A percentile compares a stretch with the other conserved stretches of the same genome.
Conservation (phyloP, 306 rosid genomes). For the Begonia fuchsioides region DNA sequence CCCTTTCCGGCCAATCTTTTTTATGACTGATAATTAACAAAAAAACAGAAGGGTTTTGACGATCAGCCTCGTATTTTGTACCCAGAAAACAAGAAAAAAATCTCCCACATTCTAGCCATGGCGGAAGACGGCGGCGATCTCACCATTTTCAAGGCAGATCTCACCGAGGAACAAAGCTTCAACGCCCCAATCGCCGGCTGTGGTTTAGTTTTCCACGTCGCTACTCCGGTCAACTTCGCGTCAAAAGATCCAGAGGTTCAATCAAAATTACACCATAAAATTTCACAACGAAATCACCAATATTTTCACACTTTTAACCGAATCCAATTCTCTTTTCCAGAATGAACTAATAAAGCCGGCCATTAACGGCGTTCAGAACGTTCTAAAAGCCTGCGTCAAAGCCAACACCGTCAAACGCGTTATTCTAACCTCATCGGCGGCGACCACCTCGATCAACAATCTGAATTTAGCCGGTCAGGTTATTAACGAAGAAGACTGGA, state of each 20-base stretch:
- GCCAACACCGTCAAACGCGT: conserved; percentile 61
- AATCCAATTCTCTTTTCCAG: conserved; percentile 5
- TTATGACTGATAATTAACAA: no score
- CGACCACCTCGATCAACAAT: conserved; percentile 44
- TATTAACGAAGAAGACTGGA: conserved; percentile 48
- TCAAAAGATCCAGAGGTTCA: not conserved
- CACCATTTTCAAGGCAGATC: conserved; percentile 43
- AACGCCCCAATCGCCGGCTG: conserved; percentile 58
- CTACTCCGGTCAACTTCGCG: not conserved
- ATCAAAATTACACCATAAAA: not conserved
- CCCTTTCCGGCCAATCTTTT: no score
- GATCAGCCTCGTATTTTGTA: conserved; percentile 3
- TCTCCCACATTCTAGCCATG: conserved; percentile 39
- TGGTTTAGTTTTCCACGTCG: conserved; percentile 11
- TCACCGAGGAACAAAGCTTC: conserved; percentile 44
- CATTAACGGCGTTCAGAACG: conserved; percentile 49
- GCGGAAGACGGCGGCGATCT: conserved; percentile 37
- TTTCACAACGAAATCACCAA: not conserved
- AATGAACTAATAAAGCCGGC: conserved; percentile 85
- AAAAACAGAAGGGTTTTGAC: no score
- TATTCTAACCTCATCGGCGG: conserved; percentile 67
- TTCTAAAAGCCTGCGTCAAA: conserved; percentile 45
- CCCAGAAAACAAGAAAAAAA: conserved; percentile 40
- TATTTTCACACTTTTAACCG: not conserved
- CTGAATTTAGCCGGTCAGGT: conserved; percentile 18